Conservation (phyloP, 2,329 filamentous ascomycete species). For the Aulographum hederae region DNA sequence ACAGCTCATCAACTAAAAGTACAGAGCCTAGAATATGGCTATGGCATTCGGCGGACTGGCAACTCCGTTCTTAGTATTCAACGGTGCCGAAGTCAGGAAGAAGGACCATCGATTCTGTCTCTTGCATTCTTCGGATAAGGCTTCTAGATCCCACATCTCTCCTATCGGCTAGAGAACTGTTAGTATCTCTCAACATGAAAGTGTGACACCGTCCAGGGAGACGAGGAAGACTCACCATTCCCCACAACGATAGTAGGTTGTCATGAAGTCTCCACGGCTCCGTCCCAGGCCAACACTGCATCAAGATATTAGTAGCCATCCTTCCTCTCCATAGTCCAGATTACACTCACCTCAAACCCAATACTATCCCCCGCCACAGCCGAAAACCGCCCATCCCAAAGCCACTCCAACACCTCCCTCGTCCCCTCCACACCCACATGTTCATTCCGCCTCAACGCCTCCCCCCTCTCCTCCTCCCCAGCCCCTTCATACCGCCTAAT, state of each 20-base stretch:
- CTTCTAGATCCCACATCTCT: slow-evolving; percentile 29
- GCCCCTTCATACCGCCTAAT: slow-evolving; percentile 5
- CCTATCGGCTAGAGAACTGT: too few relatives aligned
- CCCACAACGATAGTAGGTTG: slow-evolving; percentile 4
- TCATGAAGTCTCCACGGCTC: slow-evolving; percentile 3
- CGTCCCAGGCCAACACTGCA: not conserved
- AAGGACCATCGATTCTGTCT: slow-evolving; percentile 39
- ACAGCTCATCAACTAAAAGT: too few relatives aligned
- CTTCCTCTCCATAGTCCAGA: slow-evolving; percentile 7
- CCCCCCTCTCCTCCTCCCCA: slow-evolving; percentile 1
- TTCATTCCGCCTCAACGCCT: slow-evolving; percentile 1
- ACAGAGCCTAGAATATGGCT: slow-evolving; percentile 17
- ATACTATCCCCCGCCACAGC: slow-evolving; percentile 39
- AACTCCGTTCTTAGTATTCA: slow-evolving; percentile 23
- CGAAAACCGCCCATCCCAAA: slow-evolving; percentile 38
- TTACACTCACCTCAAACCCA: slow-evolving; percentile 28
- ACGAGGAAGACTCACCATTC: slow-evolving; percentile 2
- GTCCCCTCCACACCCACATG: slow-evolving; percentile 19
- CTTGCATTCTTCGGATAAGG: slow-evolving; percentile 35
- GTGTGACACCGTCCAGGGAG: too few relatives aligned
- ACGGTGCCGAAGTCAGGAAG: slow-evolving; percentile 39
- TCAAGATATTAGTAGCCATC: not conserved
- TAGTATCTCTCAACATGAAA: too few relatives aligned
- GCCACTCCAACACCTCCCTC: slow-evolving; percentile 32
- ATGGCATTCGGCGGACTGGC: slow-evolving; percentile 16